A percentile compares a stretch with the other conserved stretches of the same genome.
Conservation (phyloP, 768 basidiomycete species). For the Termitomyces sp. region DNA sequence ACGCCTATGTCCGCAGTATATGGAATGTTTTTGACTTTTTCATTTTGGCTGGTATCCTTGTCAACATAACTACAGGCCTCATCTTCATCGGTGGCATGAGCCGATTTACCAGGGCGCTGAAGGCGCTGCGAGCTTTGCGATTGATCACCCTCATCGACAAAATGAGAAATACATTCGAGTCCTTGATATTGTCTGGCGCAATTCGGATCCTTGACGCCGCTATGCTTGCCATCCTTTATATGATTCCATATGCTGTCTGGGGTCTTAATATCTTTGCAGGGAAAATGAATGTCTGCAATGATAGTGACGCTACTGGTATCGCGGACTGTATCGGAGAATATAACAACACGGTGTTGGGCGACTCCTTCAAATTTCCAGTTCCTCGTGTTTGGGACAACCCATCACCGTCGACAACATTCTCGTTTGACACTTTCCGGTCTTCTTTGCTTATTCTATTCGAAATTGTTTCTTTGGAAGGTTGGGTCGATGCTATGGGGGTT, state of each 20-base stretch:
- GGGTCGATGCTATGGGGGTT: slow-evolving; percentile 88
- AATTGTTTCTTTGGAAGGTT: slow-evolving; percentile 93
- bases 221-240: slow-evolving; percentile 82
- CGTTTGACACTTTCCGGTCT: slow-evolving; percentile 81
- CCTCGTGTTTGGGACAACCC: slow-evolving; percentile 92
- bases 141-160: slow-evolving; percentile 85
- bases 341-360: slow-evolving; percentile 52
- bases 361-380: slow-evolving; percentile 61
- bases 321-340: slow-evolving; percentile 74
- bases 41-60: slow-evolving; percentile 71
- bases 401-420: slow-evolving; percentile 74
- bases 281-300: slow-evolving; percentile 81
- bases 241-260: slow-evolving; percentile 93
- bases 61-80: slow-evolving; percentile 68
- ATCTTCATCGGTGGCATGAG: slow-evolving; percentile 74
- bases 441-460: slow-evolving; percentile 92
- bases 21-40: slow-evolving; percentile 92
- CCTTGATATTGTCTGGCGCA: slow-evolving; percentile 82
- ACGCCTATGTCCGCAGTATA: slow-evolving; percentile 85
- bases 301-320: slow-evolving; percentile 47
- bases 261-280: slow-evolving; percentile 91
- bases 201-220: slow-evolving; percentile 85
- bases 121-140: slow-evolving; percentile 82
- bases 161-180: slow-evolving; percentile 84
- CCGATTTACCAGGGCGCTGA: slow-evolving; percentile 79